Conservation (phyloP, 352 stramenopile species). For the Phytophthora pini region DNA sequence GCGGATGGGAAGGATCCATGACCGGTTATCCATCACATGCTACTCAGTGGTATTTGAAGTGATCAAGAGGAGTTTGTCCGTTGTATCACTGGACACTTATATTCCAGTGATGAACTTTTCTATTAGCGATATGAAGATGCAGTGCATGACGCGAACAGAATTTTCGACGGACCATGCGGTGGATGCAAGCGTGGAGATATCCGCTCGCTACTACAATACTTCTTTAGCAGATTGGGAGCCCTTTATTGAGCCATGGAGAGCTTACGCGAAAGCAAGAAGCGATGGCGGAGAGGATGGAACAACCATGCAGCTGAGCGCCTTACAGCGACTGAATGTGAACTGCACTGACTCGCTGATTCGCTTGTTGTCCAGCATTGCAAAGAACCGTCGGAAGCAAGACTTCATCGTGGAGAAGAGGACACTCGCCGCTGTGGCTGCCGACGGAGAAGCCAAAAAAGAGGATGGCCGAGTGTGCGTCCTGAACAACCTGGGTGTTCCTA, state of each 20-base stretch:
- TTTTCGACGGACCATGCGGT: constrained; percentile 68
- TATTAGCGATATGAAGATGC: constrained; percentile 84
- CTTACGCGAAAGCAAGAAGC: constrained; percentile 71
- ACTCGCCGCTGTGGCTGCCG: constrained; percentile 74
- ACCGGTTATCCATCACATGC: constrained; percentile 70
- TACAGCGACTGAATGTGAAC: constrained; percentile 89
- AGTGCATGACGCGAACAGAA: constrained; percentile 73
- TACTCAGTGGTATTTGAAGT: constrained; percentile 89
- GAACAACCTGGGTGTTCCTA: constrained; percentile 89
- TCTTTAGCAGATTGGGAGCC: constrained; percentile 89
- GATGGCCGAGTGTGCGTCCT: constrained; percentile 87
- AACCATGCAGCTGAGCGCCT: constrained; percentile 80
- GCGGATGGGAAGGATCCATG: constrained; percentile 76
- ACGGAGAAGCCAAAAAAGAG: constrained; percentile 86
- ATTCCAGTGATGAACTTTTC: constrained; percentile 92
- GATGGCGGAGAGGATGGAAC: constrained; percentile 60
- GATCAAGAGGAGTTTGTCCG: constrained; percentile 89
- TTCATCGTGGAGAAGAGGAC: constrained; percentile 79
- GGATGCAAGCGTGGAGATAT: constrained; percentile 83
- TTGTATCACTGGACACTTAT: constrained; percentile 89
- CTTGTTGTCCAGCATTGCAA: constrained; percentile 79
- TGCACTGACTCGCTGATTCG: constrained; percentile 86
- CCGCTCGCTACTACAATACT: constrained; percentile 89
- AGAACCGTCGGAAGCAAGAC: constrained; percentile 78
- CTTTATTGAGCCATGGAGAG: constrained; percentile 86